phyloP scores from a whole-genome alignment of 352 stramenopile genomes.

The Pythium dissimile region DNA sequence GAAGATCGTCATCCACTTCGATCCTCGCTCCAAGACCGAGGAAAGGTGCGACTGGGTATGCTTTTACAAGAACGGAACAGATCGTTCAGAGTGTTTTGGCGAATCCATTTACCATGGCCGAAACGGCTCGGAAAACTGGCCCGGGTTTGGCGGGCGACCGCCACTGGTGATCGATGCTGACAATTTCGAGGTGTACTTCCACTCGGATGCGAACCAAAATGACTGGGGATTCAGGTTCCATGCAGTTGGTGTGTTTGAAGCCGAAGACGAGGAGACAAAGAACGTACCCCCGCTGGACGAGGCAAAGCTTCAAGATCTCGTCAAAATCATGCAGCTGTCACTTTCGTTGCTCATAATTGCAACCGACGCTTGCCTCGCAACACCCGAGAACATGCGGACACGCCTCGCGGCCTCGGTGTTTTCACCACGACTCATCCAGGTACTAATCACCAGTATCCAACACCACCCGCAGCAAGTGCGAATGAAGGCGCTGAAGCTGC shows the following conservation, averaged over 20 bases:
- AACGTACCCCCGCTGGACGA: background rate
- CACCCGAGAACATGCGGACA: background rate
- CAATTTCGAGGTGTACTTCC: constrained; percentile 76
- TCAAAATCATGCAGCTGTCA: constrained; percentile 13
- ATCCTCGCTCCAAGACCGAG: constrained; percentile 70
- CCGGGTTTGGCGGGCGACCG: constrained; percentile 53
- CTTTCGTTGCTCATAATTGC: constrained; percentile 19
- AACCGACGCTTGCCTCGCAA: background rate
- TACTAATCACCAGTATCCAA: background rate
- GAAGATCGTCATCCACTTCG: constrained; percentile 67
- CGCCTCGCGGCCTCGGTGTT: background rate
- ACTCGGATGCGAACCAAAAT: constrained; percentile 76
- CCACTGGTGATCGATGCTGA: constrained; percentile 73
- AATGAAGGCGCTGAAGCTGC: constrained; percentile 31
- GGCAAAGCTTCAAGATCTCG: background rate
- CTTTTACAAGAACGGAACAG: constrained; percentile 62
- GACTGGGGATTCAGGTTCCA: constrained; percentile 91
- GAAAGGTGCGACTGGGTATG: constrained; percentile 55
- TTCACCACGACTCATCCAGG: background rate
- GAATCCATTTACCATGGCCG: constrained; percentile 63
- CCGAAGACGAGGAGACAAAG: background rate
- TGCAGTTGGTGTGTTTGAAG: constrained; percentile 61
- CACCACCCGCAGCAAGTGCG: constrained; percentile 43
- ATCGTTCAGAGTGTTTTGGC: constrained; percentile 42
- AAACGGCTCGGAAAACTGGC: constrained; percentile 72